Conservation (phyloP, 805 yeast species). For the Clavispora asparagi region DNA sequence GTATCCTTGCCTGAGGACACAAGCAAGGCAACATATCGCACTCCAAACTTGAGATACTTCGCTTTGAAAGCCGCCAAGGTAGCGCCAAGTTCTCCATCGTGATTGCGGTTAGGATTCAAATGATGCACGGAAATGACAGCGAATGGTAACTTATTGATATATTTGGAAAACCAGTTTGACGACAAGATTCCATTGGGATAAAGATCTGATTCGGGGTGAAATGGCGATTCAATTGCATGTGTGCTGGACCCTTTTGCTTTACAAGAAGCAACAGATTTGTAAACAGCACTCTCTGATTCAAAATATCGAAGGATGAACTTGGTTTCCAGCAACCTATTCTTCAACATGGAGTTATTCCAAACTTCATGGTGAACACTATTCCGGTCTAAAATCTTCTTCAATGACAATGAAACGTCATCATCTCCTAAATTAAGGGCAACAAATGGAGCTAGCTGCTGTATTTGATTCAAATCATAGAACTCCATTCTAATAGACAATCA, state of each 20-base stretch:
- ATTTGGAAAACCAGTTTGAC: conserved; percentile 32
- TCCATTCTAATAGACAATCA: conserved; percentile 21
- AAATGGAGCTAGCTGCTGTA: conserved; percentile 35
- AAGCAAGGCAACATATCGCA: conserved; percentile 21
- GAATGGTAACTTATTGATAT: conserved; percentile 27
- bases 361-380: conserved; percentile 15
- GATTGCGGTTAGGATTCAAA: conserved; percentile 12
- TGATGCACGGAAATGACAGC: conserved; percentile 19
- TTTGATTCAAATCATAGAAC: conserved; percentile 19
- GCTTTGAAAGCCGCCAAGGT: conserved; percentile 11
- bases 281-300: conserved; percentile 2
- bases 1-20: conserved; percentile 12
- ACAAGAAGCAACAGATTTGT: conserved; percentile 2
- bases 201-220: conserved; percentile 23
- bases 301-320: conserved; percentile 24
- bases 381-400: conserved; percentile 6
- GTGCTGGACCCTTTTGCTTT: conserved; percentile 3
- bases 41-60: conserved; percentile 5
- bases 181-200: conserved; percentile 27
- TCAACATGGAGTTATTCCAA: conserved; percentile 38
- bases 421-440: conserved; percentile 13
- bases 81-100: conserved; percentile 12
- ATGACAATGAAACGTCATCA: conserved; percentile 1
- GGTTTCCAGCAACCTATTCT: conserved; percentile 28
- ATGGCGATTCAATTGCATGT: conserved; percentile 35